Conservation (phyloP, 148 eudicot species). For the Salicornia ramosissima region DNA sequence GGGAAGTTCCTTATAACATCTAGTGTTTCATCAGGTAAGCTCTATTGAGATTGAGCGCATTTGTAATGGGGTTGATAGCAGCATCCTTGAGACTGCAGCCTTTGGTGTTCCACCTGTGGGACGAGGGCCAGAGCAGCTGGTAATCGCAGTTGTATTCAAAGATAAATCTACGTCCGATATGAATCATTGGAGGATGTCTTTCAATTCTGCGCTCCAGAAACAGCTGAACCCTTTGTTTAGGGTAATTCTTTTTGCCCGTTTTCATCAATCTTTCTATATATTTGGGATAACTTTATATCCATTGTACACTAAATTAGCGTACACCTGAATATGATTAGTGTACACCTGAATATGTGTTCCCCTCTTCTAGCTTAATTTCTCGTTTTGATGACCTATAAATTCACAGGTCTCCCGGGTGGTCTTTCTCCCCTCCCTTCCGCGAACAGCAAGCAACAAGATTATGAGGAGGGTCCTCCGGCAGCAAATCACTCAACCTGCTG, state of each 20-base stretch:
- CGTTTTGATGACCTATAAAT: neutral
- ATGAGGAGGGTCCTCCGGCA: conserved; percentile 92
- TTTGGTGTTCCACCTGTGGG: conserved; percentile 71
- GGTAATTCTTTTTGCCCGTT: conserved; percentile 35
- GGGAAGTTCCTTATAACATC: neutral
- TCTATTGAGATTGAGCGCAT: conserved; percentile 92
- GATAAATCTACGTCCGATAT: conserved; percentile 35
- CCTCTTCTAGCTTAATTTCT: neutral
- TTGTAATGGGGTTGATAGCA: conserved; percentile 52
- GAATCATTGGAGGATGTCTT: conserved; percentile 43
- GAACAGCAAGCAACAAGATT: conserved; percentile 93
- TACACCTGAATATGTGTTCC: too few relatives aligned
- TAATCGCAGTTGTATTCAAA: conserved; percentile 67
- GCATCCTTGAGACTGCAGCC: conserved; percentile 87
- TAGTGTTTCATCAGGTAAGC: conserved; percentile 57
- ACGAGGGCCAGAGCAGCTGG: conserved; percentile 90
- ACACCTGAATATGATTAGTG: too few relatives aligned
- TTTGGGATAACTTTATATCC: too few relatives aligned
- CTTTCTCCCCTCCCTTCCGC: conserved; percentile 58
- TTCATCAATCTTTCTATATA: neutral
- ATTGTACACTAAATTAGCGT: too few relatives aligned
- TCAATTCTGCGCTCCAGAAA: conserved; percentile 74
- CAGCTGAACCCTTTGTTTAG: conserved; percentile 81
- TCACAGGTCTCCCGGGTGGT: conserved; percentile 62
- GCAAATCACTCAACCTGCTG: conserved; percentile 43